phyloP scores from a whole-genome alignment of 2,329 filamentous ascomycete species.

The Beauveria australis region DNA sequence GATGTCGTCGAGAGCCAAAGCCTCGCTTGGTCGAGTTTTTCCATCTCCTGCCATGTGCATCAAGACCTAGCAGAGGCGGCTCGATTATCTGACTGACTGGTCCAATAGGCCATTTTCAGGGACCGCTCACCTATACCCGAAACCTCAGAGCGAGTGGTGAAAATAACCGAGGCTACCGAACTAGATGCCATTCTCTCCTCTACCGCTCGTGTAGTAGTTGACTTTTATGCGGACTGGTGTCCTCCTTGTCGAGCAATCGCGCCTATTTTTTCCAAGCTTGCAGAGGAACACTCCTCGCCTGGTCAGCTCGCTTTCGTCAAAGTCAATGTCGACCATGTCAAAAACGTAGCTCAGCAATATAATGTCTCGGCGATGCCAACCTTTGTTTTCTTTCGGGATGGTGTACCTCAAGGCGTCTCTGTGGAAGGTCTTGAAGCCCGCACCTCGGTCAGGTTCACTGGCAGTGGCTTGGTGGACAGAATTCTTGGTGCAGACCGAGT shows the following conservation, averaged over 20 bases:
- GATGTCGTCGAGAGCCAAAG: background rate
- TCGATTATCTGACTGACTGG: background rate
- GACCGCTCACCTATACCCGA: constrained; percentile 28
- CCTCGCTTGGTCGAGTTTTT: background rate
- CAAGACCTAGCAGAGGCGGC: too few species aligned
- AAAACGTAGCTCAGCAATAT: constrained; percentile 66
- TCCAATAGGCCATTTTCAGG: background rate
- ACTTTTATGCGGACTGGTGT: constrained; percentile 86
- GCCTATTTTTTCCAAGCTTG: constrained; percentile 46
- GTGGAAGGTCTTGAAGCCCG: constrained; percentile 16
- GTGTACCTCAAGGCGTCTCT: constrained; percentile 33
- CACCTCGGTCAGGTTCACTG: constrained; percentile 17
- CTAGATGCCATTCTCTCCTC: constrained; percentile 19
- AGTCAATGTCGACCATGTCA: constrained; percentile 76
- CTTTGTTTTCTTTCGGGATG: constrained; percentile 73
- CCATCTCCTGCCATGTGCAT: background rate
- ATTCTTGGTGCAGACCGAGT: constrained; percentile 22
- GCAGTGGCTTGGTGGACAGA: constrained; percentile 22
- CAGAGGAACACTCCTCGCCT: constrained; percentile 14
- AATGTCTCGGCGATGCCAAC: constrained; percentile 84
- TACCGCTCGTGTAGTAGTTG: constrained; percentile 60
- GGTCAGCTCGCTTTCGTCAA: constrained; percentile 69
- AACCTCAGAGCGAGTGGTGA: constrained; percentile 30
- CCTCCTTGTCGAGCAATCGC: constrained; percentile 86
- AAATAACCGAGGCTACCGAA: constrained; percentile 21